A percentile compares a stretch with the other conserved stretches of the same genome.
phyloP scores from a whole-genome alignment of 148 eudicot genomes.

The Gaultheria prostrata region DNA sequence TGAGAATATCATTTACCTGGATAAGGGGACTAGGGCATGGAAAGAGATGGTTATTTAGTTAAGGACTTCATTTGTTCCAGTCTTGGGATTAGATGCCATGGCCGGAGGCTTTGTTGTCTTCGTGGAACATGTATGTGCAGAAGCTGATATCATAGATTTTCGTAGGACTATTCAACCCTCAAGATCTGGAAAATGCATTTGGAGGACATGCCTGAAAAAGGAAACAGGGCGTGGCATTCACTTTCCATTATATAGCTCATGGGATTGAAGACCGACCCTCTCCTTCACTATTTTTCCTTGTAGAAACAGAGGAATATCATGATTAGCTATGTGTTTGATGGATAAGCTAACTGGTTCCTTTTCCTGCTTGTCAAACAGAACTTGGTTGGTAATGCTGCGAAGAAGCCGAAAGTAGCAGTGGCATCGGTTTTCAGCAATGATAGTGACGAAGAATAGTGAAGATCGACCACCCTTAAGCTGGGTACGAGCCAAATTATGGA shows the following conservation, averaged over 20 bases:
- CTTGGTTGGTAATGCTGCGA: constrained; percentile 35
- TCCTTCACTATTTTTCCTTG: background rate
- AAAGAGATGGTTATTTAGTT: background rate
- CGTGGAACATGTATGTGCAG: background rate
- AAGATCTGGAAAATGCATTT: background rate
- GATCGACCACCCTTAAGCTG: background rate
- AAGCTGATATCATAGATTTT: background rate
- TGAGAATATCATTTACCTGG: background rate
- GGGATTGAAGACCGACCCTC: background rate
- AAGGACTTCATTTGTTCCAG: background rate
- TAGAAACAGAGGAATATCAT: background rate
- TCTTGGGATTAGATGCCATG: background rate
- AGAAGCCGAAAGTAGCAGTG: constrained; percentile 75
- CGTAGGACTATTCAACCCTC: background rate
- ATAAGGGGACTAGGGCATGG: background rate
- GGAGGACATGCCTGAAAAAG: background rate
- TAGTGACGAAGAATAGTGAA: constrained; percentile 66
- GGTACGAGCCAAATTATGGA: background rate
- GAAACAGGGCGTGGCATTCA: background rate
- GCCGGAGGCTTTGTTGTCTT: background rate
- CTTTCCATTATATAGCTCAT: background rate
- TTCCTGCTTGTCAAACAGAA: constrained; percentile 35
- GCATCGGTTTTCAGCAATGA: constrained; percentile 71
- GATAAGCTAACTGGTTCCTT: constrained; percentile 11
- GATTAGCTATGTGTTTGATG: background rate